Evolutionary conservation across 2,329 filamentous ascomycete genomes (phyloP).

Genomic region (Pseudopyricularia cyperi): DNA sequence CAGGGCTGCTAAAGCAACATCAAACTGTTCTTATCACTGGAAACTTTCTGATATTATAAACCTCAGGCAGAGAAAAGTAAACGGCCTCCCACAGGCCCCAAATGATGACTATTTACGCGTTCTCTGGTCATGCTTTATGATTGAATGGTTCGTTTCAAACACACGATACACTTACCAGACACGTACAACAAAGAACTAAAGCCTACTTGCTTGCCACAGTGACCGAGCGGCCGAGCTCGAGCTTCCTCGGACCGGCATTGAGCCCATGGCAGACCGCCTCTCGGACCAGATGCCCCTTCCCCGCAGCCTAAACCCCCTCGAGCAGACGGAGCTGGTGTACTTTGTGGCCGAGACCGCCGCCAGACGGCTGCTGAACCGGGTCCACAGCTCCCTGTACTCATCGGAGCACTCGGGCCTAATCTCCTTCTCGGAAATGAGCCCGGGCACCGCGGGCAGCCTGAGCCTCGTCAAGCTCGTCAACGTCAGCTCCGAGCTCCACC

Average conservation of each 20-base stretch:
- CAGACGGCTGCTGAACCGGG: slow-evolving; percentile 26
- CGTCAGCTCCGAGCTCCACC: slow-evolving; percentile 21
- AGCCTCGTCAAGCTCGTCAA: slow-evolving; percentile 16
- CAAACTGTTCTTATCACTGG: too few species aligned
- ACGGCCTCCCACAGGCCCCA: slow-evolving; percentile 3
- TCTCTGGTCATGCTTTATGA: slow-evolving; percentile 61
- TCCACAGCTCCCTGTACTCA: slow-evolving; percentile 26
- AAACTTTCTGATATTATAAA: too few species aligned
- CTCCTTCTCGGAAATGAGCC: slow-evolving; percentile 6
- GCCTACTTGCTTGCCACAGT: slow-evolving; percentile 21
- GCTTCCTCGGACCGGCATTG: slow-evolving; percentile 20
- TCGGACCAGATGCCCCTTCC: slow-evolving; percentile 17
- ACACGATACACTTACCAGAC: neutral
- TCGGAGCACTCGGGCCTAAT: slow-evolving; percentile 12
- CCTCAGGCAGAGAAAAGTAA: slow-evolving; percentile 3
- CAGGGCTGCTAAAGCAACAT: too few species aligned
- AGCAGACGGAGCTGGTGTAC: slow-evolving; percentile 21
- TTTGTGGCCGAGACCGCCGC: slow-evolving; percentile 28
- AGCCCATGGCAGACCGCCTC: slow-evolving; percentile 18
- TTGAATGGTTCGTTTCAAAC: slow-evolving; percentile 45
- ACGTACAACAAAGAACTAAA: neutral
- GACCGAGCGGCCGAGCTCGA: slow-evolving; percentile 57
- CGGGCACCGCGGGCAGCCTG: slow-evolving; percentile 9
- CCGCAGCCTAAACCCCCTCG: slow-evolving; percentile 16
- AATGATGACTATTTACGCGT: slow-evolving; percentile 40